Base-by-base conservation (phyloP, 176 grass and related monocot genomes). In the Aegilops umbellulata region DNA sequence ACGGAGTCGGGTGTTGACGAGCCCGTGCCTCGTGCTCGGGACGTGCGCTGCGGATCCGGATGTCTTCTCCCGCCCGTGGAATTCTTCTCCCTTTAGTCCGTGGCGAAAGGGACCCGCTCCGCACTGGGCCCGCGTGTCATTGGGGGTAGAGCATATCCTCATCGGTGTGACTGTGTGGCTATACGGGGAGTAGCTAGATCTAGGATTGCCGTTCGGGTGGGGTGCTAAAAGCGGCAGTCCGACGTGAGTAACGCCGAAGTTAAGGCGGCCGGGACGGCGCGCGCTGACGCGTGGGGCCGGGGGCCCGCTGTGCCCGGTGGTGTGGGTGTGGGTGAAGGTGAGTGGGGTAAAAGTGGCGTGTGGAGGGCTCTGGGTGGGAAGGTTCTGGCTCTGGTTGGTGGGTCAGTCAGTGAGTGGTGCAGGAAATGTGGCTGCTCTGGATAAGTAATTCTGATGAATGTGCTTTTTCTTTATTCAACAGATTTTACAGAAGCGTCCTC, bases 1-100 rank as follows among this genome's bases (percentile, higher is more conserved):
- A 92, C 81, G 80, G 76, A 57, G 81, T 71, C 84, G 74, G 39
- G 81, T 34, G 74, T 67, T 49, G 89, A 94, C 87, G 85, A 81
- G 15, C 30, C 55, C 26, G 20, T 9, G 55, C 55, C 36, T 42
- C 70, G 84, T 89, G 81, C 86, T 24, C 74, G 44, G 34, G 80
- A 14, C 89, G 80, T 74, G 60, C 14, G 29, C 58, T 73, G 46
- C 7, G n/a, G 60, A 74, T 80, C 61, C 89, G 3, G 46, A 35
- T 5, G 60, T 25, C 2, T 49, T 25, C 55, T 3, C 34, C 47
- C 16, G 12, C 67, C 11, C 3, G 51, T 36, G 60, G 30, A 5
- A 65, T 60, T 3, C 63, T 0, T 4, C 1, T 1, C 10, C 0
- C 0, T 4, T 13, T 16, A 0, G 10, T 13, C 25, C 0, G 22